Base-by-base conservation (phyloP, 2,329 filamentous ascomycete genomes). In the Penicillium sclerotiorum region DNA sequence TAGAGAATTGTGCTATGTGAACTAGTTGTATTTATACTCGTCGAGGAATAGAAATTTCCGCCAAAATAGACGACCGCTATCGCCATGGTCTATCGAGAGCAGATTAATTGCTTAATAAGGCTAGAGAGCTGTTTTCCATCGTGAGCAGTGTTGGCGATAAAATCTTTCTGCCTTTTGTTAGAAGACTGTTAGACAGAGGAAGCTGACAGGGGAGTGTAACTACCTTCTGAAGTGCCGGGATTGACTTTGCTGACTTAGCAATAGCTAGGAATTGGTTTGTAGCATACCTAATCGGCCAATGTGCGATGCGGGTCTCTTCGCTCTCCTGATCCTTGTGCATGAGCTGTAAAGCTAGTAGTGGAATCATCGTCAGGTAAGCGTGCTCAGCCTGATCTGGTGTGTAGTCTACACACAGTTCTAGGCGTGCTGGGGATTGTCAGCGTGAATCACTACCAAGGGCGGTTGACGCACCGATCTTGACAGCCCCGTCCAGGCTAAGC, bases 291-390 rank as follows among this genome's bases (percentile, higher is more conserved):
- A 32, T 32, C 28, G 28, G 28, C 28, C 28, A 32, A 32, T 32
- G 28, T 32, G 28, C 28, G 28, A 32, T 32, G 28, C 28, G 28
- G 15, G 28, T 32, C 11, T 32, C 28, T 32, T 32, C 28, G 28
- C 28, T 32, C 28, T 32, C 28, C 28, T 32, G 28, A 32, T 32
- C 5, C 56, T 68, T 67, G 42, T 69, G 53, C 58, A 70, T 69
- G 33, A 68, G 58, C 49, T 65, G 57, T 60, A 63, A 68, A 11
- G 55, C 60, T 30, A 67, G 64, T 12, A 46, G 51, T 45, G 56
- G 45, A 33, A 69, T 46, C 30, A 58, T 27, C 15, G 46, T 18
- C 23, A 44, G 33, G 23, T 42, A 49, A 17, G 23, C 20, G n/a
- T 22, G 30, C 23, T 41, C 41, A 33, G 23, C 22, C 20, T 40